These are phyloP conservation scores for Malus asiatica DNA, from an alignment of 306 rosid genomes.

Conservation along the genomic window DNA sequence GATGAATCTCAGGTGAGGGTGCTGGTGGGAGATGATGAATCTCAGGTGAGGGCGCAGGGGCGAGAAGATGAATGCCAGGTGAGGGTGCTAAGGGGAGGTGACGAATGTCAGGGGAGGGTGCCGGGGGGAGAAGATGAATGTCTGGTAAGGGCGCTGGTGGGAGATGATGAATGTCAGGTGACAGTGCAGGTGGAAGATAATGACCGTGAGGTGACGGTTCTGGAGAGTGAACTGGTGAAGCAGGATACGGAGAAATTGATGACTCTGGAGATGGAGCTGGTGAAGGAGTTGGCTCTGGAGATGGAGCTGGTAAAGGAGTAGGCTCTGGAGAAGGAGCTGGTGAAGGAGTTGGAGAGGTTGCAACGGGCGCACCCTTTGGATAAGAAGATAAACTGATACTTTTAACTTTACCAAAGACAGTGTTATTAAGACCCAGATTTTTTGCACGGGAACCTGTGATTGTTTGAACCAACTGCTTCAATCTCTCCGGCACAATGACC, in stretches of 20 bases:
- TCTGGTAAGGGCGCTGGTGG: slow-evolving; percentile 37
- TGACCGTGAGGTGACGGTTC: slow-evolving; percentile 24
- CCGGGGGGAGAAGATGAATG: background rate
- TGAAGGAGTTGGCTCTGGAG: slow-evolving; percentile 56
- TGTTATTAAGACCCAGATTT: slow-evolving; percentile 80
- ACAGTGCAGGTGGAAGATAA: slow-evolving; percentile 33
- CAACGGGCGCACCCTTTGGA: slow-evolving; percentile 37
- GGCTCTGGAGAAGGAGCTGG: slow-evolving; percentile 61
- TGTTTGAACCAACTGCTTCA: slow-evolving; percentile 64
- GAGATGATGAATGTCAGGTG: slow-evolving; percentile 22
- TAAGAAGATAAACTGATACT: slow-evolving; percentile 59
- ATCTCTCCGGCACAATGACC: slow-evolving; percentile 51
- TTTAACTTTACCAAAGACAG: slow-evolving; percentile 67
- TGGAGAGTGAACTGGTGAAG: slow-evolving; percentile 30
- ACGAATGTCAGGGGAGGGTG: slow-evolving; percentile 26
- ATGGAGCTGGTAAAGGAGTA: slow-evolving; percentile 66
- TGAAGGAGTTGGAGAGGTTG: slow-evolving; percentile 51
- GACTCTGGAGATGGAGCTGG: slow-evolving; percentile 67
- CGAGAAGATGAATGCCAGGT: background rate
- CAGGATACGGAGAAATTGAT: slow-evolving; percentile 30
- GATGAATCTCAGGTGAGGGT: slow-evolving; percentile 27
- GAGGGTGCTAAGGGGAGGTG: slow-evolving; percentile 46
- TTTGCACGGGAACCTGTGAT: slow-evolving; percentile 37
- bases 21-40: slow-evolving; percentile 28
- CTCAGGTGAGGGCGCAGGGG: slow-evolving; percentile 19